phyloP scores from a whole-genome alignment of 345 rosid species.

The Geranium brycei region DNA sequence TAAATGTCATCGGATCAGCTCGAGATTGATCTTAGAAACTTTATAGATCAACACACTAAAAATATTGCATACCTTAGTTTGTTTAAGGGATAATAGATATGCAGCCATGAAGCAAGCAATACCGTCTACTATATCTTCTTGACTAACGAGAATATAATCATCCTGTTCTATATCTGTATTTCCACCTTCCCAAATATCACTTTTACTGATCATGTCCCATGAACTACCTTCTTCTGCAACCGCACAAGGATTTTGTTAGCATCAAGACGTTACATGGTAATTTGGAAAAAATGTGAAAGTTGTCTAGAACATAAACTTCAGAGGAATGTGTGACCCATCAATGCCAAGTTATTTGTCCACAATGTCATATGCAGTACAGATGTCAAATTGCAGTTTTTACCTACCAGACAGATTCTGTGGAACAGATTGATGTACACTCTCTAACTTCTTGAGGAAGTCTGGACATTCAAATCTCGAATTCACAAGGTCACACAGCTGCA shows the following conservation, averaged over 20 bases:
- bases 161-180: constrained; percentile 34
- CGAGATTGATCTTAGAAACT: not conserved
- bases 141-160: constrained; percentile 76
- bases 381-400: constrained; percentile 1
- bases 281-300: not conserved
- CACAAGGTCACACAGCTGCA: constrained; percentile 78
- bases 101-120: constrained; percentile 93
- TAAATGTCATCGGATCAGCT: not conserved
- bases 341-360: not conserved
- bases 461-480: constrained; percentile 71
- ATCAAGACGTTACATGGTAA: not conserved
- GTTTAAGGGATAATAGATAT: constrained; percentile 67
- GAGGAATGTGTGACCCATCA: not conserved
- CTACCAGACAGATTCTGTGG: constrained; percentile 35
- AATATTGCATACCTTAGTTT: constrained; percentile 57
- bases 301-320: constrained; percentile 5
- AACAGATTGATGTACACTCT: constrained; percentile 38
- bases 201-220: constrained; percentile 69
- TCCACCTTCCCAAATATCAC: constrained; percentile 65
- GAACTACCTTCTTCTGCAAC: constrained; percentile 58
- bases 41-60: not conserved
- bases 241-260: constrained; percentile 12
- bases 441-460: constrained; percentile 64
- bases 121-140: constrained; percentile 95
- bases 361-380: not conserved